Percentiles rank a stretch among this genome's conserved stretches.
These are phyloP conservation scores for Penicillium taxi DNA, from an alignment of 495 filamentous ascomycete genomes.

Conservation along the genomic window DNA sequence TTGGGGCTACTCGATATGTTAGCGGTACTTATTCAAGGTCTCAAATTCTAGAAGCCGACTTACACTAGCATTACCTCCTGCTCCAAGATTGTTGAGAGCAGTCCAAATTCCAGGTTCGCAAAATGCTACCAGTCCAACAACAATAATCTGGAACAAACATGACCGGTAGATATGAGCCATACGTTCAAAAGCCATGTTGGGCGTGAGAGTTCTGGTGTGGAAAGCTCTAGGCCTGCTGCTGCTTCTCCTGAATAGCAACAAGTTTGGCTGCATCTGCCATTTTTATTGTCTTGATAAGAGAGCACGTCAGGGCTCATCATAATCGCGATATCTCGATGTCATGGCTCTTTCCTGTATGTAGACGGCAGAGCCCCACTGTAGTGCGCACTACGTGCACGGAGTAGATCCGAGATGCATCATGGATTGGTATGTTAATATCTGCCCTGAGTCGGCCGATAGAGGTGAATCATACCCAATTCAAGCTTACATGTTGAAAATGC, in stretches of 20 bases:
- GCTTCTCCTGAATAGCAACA: background rate
- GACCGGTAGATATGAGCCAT: constrained; percentile 39
- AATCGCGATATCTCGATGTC: constrained; percentile 11
- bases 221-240: no score
- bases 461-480: no score
- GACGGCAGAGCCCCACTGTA: no score
- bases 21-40: background rate
- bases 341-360: no score
- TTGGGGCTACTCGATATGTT: constrained; percentile 27
- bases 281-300: background rate
- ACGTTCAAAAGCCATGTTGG: constrained; percentile 7
- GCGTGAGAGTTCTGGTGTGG: background rate
- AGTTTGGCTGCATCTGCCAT: no score
- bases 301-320: constrained; percentile 13
- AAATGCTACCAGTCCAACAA: constrained; percentile 49
- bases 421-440: no score
- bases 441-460: no score
- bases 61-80: constrained; percentile 45
- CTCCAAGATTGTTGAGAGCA: constrained; percentile 49
- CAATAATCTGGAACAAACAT: constrained; percentile 47
- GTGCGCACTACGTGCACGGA: no score
- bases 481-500: no score
- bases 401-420: no score
- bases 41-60: background rate
- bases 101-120: constrained; percentile 55